Conservation (phyloP, 139 green algal species). For the Nannochloris sp. region DNA sequence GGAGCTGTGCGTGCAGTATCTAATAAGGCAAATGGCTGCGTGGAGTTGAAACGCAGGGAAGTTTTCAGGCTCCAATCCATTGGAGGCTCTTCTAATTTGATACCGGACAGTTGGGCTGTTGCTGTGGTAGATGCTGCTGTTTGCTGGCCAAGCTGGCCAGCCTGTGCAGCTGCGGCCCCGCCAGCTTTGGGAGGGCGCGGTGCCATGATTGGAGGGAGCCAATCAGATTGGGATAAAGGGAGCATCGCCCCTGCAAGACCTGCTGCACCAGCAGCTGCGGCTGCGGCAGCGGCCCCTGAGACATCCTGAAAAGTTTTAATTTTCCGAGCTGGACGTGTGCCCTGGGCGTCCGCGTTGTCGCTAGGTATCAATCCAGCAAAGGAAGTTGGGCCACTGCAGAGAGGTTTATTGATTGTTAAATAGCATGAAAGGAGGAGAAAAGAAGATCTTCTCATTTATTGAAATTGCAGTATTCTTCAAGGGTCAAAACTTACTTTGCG, state of each 20-base stretch:
- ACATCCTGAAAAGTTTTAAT: background rate
- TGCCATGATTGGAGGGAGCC: background rate
- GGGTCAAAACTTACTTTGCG: too few species aligned
- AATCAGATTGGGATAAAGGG: background rate
- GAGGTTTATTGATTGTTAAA: too few species aligned
- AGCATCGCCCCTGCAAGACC: too few species aligned
- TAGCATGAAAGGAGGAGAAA: too few species aligned
- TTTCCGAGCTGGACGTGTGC: background rate
- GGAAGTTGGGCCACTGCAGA: background rate
- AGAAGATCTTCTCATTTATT: too few species aligned
- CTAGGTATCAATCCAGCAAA: background rate
- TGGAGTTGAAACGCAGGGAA: conserved; percentile 17
- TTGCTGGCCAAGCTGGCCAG: too few species aligned
- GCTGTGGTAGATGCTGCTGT: too few species aligned
- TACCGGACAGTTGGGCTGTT: too few species aligned
- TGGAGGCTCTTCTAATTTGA: background rate
- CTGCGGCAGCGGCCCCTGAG: background rate
- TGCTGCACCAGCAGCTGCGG: too few species aligned
- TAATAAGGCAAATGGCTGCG: conserved; percentile 13
- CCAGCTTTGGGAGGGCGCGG: too few species aligned
- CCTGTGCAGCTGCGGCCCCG: too few species aligned
- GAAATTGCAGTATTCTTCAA: too few species aligned
- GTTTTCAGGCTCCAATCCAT: conserved; percentile 35
- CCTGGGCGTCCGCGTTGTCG: background rate
- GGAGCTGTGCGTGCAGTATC: conserved; percentile 2